Conservation (phyloP, 192 early-diverging fungal genomes). For the Hyaloraphidium curvatum region DNA sequence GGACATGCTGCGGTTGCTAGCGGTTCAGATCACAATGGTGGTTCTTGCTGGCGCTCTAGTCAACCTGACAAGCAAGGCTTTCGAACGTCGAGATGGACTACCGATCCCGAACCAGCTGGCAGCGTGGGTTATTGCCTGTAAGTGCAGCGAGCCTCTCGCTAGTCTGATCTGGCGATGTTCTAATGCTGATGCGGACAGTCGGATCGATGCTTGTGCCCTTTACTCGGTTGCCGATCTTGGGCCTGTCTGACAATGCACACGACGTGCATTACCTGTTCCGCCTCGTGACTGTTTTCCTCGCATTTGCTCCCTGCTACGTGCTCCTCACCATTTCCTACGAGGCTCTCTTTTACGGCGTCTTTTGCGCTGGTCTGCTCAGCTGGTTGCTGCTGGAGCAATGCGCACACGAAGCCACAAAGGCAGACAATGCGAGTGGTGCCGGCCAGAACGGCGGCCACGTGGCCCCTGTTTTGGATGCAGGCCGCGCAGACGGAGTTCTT, state of each 20-base stretch:
- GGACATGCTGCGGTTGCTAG: no score
- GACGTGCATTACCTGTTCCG: constrained; percentile 67
- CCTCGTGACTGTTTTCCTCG: constrained; percentile 58
- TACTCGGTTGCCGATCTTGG: background rate
- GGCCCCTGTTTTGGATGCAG: no score
- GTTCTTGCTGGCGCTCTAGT: constrained; percentile 20
- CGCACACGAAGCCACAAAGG: no score
- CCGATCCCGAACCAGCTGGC: constrained; percentile 42
- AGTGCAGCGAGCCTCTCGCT: constrained; percentile 10
- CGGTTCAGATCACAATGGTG: no score
- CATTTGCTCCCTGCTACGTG: constrained; percentile 72
- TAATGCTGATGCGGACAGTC: background rate
- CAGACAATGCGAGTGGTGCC: no score
- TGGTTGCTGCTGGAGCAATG: constrained; percentile 72
- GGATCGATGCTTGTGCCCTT: background rate
- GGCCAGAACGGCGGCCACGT: no score
- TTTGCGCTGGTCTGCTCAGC: constrained; percentile 42
- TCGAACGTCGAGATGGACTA: constrained; percentile 35
- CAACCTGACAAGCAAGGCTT: constrained; percentile 17
- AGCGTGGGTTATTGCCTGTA: constrained; percentile 48
- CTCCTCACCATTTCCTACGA: constrained; percentile 85
- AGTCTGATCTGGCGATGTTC: background rate
- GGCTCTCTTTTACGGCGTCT: constrained; percentile 68
- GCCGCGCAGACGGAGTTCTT: background rate
- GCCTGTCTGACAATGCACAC: no score